Base-by-base conservation (phyloP, 2,329 filamentous ascomycete species). In the Didymellaceae sp. region DNA sequence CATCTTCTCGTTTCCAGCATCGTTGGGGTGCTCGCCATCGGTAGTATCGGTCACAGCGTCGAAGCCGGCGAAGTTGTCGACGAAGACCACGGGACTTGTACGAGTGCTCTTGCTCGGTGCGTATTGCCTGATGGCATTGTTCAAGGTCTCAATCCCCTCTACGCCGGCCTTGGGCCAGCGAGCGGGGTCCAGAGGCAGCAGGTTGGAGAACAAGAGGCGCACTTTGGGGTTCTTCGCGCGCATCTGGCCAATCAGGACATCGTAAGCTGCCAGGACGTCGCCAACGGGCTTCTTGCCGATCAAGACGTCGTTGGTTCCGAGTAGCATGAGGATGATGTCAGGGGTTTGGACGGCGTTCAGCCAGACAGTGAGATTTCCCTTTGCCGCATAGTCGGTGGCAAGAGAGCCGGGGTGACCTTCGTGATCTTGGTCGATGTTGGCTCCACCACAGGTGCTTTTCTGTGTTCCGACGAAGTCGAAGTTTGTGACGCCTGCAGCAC, bases 291-390 rank as follows among this genome's bases (percentile, higher is more conserved):
- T 65, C 40, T 71, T 65, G 42, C 67, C 68, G 18, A 67, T 65
- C 61, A 74, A 72, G 2, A 76, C 67, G 52, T 78, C 77, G 65
- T 77, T 77, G 10, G 75, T 76, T 4, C 74, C 75, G 2, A 80
- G 63, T 53, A 78, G 74, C 75, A 79, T 77, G 63, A 78, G 65
- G 34, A 78, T 70, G n/a, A 79, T 64, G 51, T 78, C 75, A 0
- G 76, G 74, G 66, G 8, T 74, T 67, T 31, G 28, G 35, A 40
- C 24, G 18, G 62, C 52, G 3, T 66, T 54, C 8, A 80, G 64
- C 75, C 75, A 79, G 14, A 57, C 62, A 0, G 65, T 63, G 3
- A 79, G 70, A 39, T 71, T 66, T 22, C 73, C 71, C 24, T 75
- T 65, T 16, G 63, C 58, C 3, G 71, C 74, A 38, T 75, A 76